Evolutionary conservation across 495 filamentous ascomycete genomes (phyloP).

Genomic region (Platismatia glauca): DNA sequence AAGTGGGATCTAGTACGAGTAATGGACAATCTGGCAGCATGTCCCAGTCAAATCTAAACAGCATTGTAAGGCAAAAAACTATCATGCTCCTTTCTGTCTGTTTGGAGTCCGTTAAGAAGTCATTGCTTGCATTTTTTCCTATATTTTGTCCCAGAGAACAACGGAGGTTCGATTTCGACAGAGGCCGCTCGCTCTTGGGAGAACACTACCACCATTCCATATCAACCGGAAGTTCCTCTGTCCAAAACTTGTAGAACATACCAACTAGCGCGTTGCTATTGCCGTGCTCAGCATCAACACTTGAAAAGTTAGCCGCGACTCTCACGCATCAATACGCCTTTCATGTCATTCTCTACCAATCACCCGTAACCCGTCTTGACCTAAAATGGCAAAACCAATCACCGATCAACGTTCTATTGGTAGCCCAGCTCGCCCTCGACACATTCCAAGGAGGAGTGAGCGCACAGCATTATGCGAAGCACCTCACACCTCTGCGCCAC

Average conservation of each 20-base stretch:
- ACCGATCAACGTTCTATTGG: neutral
- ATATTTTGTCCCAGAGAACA: neutral
- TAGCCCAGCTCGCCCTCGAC: neutral
- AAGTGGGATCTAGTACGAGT: constrained; percentile 12
- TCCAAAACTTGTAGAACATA: neutral
- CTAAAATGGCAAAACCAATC: neutral
- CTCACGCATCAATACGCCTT: neutral
- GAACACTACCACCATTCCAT: neutral
- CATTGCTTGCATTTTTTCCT: neutral
- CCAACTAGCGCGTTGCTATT: neutral
- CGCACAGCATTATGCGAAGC: neutral
- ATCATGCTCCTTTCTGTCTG: constrained; percentile 6
- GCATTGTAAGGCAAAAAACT: constrained; percentile 62
- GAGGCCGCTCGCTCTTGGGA: neutral
- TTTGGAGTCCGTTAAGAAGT: constrained; percentile 1
- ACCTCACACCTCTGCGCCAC: neutral
- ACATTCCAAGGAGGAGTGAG: neutral
- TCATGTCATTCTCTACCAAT: neutral
- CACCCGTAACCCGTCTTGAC: neutral
- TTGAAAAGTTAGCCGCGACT: neutral
- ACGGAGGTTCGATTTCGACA: neutral
- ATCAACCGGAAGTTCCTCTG: neutral
- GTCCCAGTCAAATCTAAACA: constrained; percentile 86
- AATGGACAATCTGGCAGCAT: constrained; percentile 36
- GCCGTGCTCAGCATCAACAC: neutral